Conservation (phyloP, 805 yeast genomes). For the Kodamaea lidongshanica region DNA sequence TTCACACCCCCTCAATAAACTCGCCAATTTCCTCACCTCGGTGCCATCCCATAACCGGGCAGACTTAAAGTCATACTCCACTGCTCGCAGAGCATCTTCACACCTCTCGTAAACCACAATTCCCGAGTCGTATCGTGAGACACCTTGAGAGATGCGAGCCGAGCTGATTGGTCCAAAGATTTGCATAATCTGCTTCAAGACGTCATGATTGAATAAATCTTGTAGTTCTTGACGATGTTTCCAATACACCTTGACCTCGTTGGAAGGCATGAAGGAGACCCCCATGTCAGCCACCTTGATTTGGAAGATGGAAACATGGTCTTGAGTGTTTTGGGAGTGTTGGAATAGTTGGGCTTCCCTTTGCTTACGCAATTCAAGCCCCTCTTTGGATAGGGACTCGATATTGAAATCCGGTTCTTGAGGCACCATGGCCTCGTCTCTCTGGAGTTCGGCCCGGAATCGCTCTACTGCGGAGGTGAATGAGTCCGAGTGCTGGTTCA, state of each 20-base stretch:
- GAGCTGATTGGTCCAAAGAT: conserved; percentile 38
- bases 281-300: conserved; percentile 9
- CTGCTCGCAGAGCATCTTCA: conserved; percentile 29
- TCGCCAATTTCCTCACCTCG: conserved; percentile 40
- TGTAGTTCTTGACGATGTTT: conserved; percentile 34
- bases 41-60: conserved; percentile 43
- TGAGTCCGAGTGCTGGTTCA: conserved; percentile 5
- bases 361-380: conserved; percentile 18
- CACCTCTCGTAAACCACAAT: conserved; percentile 23
- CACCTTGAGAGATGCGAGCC: conserved; percentile 2
- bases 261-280: conserved; percentile 5
- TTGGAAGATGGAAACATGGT: conserved; percentile 17
- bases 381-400: conserved; percentile 16
- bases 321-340: neutral
- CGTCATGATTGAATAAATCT: conserved; percentile 24
- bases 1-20: conserved; percentile 36
- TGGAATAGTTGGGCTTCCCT: conserved; percentile 16
- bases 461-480: conserved; percentile 2
- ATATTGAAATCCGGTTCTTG: conserved; percentile 17
- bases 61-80: conserved; percentile 37
- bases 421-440: conserved; percentile 8
- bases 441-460: conserved; percentile 5
- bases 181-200: conserved; percentile 35
- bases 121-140: conserved; percentile 35
- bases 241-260: conserved; percentile 39